A percentile compares a stretch with the other conserved stretches of the same genome.
Evolutionary conservation across 2,329 filamentous ascomycete genomes (phyloP).

Genomic region (Pleurostoma richardsiae): DNA sequence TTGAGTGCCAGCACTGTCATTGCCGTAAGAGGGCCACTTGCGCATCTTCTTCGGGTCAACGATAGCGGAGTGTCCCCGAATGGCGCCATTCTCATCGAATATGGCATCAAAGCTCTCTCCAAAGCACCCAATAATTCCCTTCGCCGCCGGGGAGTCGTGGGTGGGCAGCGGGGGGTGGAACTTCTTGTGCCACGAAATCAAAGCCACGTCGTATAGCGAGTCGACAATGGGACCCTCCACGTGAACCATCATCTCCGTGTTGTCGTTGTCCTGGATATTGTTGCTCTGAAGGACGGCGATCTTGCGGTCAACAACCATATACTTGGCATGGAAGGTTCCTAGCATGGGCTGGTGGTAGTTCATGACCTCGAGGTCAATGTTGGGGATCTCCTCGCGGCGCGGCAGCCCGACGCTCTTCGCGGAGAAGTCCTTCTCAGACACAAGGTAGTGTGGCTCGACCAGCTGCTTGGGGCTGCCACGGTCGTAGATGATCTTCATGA

Average conservation of each 20-base stretch:
- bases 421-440: conserved; percentile 54
- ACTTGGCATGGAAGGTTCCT: conserved; percentile 75
- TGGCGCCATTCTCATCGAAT: conserved; percentile 20
- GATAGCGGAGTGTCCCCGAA: conserved; percentile 20
- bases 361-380: conserved; percentile 67
- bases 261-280: conserved; percentile 75
- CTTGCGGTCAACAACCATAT: conserved; percentile 69
- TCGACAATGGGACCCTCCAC: conserved; percentile 74
- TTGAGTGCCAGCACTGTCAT: conserved; percentile 1
- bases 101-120: conserved; percentile 15
- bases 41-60: conserved; percentile 19
- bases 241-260: conserved; percentile 76
- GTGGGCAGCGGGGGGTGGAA: conserved; percentile 56
- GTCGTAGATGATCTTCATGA: conserved; percentile 74
- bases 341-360: conserved; percentile 67
- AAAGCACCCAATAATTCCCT: conserved; percentile 20
- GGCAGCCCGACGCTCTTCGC: conserved; percentile 57
- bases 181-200: conserved; percentile 66
- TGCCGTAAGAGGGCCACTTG: conserved; percentile 8
- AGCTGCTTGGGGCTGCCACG: conserved; percentile 61
- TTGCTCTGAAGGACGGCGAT: conserved; percentile 71
- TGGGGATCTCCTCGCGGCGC: conserved; percentile 58
- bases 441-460: conserved; percentile 58
- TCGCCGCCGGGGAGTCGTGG: conserved; percentile 41
- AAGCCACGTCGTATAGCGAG: conserved; percentile 66